A percentile compares a stretch with the other conserved stretches of the same genome.
These are phyloP conservation scores for Vickermania spadyakhi DNA, from an alignment of 208 protist species.

Conservation along the genomic window DNA sequence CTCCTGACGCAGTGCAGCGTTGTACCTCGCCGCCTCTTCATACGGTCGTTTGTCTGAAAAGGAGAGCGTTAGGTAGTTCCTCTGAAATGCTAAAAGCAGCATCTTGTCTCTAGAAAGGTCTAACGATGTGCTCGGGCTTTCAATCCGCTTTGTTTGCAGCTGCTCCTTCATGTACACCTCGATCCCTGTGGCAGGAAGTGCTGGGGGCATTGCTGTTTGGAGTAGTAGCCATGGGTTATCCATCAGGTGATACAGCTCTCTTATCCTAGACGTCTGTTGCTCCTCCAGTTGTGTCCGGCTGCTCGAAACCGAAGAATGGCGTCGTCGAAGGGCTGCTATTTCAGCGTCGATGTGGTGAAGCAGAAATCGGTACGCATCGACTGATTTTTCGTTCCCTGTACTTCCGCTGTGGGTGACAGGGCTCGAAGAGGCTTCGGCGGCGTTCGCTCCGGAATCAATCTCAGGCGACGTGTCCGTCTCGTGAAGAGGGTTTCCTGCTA, in stretches of 20 bases:
- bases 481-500: too few species aligned
- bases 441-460: not conserved
- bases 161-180: conserved; percentile 77
- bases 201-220: conserved; percentile 24
- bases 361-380: conserved; percentile 66
- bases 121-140: not conserved
- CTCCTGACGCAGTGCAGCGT: conserved; percentile 41
- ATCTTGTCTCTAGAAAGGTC: conserved; percentile 36
- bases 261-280: conserved; percentile 32
- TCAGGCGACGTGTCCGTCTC: not conserved
- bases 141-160: conserved; percentile 13
- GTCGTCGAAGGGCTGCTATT: conserved; percentile 52
- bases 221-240: conserved; percentile 65
- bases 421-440: not conserved
- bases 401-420: not conserved
- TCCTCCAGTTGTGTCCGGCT: conserved; percentile 28
- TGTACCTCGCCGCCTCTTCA: conserved; percentile 52
- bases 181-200: conserved; percentile 47
- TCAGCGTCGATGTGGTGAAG: conserved; percentile 74
- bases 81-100: conserved; percentile 46
- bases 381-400: conserved; percentile 8
- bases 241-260: conserved; percentile 59
- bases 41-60: conserved; percentile 35
- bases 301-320: conserved; percentile 33
- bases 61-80: conserved; percentile 44